A percentile compares a stretch with the other conserved stretches of the same genome.
These are phyloP conservation scores for Termitomyces sp. DNA, from an alignment of 768 basidiomycete genomes.

Conservation along the genomic window DNA sequence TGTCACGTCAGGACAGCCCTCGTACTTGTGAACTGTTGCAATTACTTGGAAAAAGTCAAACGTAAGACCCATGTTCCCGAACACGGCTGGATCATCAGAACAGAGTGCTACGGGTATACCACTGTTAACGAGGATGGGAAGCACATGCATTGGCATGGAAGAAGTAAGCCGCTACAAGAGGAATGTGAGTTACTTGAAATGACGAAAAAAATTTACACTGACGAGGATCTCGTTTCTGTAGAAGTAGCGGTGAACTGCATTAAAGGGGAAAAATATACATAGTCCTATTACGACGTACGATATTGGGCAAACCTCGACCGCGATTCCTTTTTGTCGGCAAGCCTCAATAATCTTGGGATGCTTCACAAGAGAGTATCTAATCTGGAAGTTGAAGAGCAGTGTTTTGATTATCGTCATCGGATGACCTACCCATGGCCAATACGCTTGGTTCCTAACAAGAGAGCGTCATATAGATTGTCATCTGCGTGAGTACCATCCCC, in stretches of 20 bases:
- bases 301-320: constrained; percentile 75
- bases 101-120: constrained; percentile 66
- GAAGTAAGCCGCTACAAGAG: constrained; percentile 56
- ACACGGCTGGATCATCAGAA: constrained; percentile 73
- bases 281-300: constrained; percentile 43
- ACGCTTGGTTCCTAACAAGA: constrained; percentile 70
- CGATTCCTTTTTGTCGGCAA: constrained; percentile 57
- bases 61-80: constrained; percentile 73
- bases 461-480: constrained; percentile 71
- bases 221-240: constrained; percentile 71
- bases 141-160: constrained; percentile 76
- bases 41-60: constrained; percentile 74
- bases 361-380: constrained; percentile 68
- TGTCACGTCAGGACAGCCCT: not conserved
- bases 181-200: not conserved
- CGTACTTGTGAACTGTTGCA: not conserved
- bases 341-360: constrained; percentile 68
- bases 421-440: constrained; percentile 70
- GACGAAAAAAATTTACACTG: not conserved
- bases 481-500: constrained; percentile 72
- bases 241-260: not conserved
- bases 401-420: not conserved
- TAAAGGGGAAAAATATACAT: not conserved
- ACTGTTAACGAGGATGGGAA: constrained; percentile 66
- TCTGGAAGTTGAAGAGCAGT: not conserved